Evolutionary conservation across 192 early-diverging fungal species (phyloP), one percentile per base, ranked within the genome.

Genomic region (Mortierella hygrophila): DNA sequence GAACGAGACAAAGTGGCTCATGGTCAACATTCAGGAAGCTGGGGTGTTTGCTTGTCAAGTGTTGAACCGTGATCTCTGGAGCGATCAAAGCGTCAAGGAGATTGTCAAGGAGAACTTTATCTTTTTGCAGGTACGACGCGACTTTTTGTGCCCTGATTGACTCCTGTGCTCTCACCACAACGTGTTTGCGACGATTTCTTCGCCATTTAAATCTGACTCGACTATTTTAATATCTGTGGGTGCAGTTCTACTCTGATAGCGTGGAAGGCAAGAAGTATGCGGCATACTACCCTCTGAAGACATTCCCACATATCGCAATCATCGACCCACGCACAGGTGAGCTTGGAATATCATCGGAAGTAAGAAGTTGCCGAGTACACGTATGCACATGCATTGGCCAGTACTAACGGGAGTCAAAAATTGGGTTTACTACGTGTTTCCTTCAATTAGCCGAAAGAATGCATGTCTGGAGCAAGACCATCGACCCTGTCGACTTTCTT

Each of bases 31-130:
- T 55, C 96, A 98, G 70, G 94, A 98, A 63, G 89, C 94, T 8
- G 87, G 93, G 0, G 96, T 98, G 63, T 98, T 99, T 88, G 86
- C 91, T 29, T 98, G 97, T 88, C 96, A 98, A 78, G 89, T 94
- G 23, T 88, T 99, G 85, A 98, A 98, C 83, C 94, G 98, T 74
- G 97, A 99, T 90, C 90, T 99, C 68, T 99, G 97, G 97, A 98
- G 94, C 41, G 90, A 97, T 69, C 41, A 80, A 26, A 83, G 88
- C 20, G 95, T 98, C 9, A 94, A 96, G 85, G 94, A 96, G 11
- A 74, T 97, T 15, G 90, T 99, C 65, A 88, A 87, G 42, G 93
- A 92, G 68, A 90, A 94, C 76, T 99, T 99, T 93, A 78, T 97
- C 40, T 98, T 99, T 83, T 82, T 97, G 29, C 96, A 97, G 88